phyloP scores from a whole-genome alignment of 495 filamentous ascomycete genomes.

The Aspergillus kassunensis region DNA sequence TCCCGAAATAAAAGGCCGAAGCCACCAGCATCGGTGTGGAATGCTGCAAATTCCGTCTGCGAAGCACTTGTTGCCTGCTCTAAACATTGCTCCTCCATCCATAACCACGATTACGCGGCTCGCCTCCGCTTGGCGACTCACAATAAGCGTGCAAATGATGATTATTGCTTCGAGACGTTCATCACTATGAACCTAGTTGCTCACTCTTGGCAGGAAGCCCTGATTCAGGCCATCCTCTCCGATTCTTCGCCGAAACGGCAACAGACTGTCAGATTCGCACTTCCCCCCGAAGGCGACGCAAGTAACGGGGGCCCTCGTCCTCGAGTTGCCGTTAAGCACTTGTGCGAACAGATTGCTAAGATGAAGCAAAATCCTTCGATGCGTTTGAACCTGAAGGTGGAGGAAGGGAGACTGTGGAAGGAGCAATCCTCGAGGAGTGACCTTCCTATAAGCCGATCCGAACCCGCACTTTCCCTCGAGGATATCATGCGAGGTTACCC shows the following conservation, averaged over 20 bases:
- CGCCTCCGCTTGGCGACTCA: slow-evolving; percentile 9
- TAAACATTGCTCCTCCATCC: background rate
- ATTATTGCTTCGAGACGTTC: slow-evolving; percentile 1
- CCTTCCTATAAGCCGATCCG: background rate
- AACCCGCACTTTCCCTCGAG: slow-evolving; percentile 1
- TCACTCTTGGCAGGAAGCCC: slow-evolving; percentile 8
- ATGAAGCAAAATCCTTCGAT: slow-evolving; percentile 4
- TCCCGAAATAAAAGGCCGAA: background rate
- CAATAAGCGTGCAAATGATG: background rate
- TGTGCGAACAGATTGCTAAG: slow-evolving; percentile 12
- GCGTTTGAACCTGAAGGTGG: slow-evolving; percentile 9
- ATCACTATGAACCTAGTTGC: background rate
- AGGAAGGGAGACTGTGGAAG: slow-evolving; percentile 14
- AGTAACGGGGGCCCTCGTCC: background rate
- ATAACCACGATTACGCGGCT: slow-evolving; percentile 9
- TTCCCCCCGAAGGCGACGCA: background rate
- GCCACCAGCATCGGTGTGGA: background rate
- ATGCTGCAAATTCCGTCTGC: background rate
- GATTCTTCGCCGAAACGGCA: slow-evolving; percentile 8
- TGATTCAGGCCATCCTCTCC: slow-evolving; percentile 39
- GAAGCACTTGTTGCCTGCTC: slow-evolving; percentile 1
- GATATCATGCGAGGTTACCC: slow-evolving; percentile 4
- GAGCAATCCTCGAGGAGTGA: slow-evolving; percentile 5
- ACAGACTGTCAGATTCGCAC: background rate
- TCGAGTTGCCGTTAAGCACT: slow-evolving; percentile 2